These are phyloP conservation scores for Aquilaria yunnanensis DNA, from an alignment of 345 rosid genomes.

Conservation along the genomic window DNA sequence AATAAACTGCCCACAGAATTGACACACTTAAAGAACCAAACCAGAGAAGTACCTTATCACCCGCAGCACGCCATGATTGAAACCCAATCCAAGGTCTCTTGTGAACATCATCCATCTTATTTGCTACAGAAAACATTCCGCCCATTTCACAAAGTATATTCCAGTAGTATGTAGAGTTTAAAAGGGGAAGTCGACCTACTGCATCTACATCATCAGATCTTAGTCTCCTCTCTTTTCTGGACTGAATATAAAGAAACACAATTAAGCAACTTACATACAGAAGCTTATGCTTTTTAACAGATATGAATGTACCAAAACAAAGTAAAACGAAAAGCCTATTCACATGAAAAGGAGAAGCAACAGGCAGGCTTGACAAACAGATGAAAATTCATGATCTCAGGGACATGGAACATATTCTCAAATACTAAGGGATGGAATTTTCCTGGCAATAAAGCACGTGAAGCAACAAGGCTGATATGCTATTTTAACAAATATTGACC, in stretches of 20 bases:
- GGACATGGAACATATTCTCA: too few relatives aligned
- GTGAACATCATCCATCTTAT: conserved; percentile 84
- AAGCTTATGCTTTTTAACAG: neutral
- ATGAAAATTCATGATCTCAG: too few relatives aligned
- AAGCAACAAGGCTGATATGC: too few relatives aligned
- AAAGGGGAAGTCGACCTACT: conserved; percentile 62
- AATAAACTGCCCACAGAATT: conserved; percentile 6
- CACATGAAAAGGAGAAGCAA: neutral
- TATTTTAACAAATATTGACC: too few relatives aligned
- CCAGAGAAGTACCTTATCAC: conserved; percentile 74
- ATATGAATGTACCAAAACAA: too few relatives aligned
- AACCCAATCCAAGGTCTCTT: conserved; percentile 99
- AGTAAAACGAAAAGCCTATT: neutral
- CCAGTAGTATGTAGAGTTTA: conserved; percentile 58
- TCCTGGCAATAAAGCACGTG: too few relatives aligned
- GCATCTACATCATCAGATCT: conserved; percentile 98
- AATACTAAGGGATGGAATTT: too few relatives aligned
- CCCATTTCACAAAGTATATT: conserved; percentile 86
- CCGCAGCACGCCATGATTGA: conserved; percentile 97
- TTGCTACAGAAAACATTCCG: conserved; percentile 95
- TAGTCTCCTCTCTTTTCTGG: conserved; percentile 60
- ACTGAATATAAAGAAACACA: conserved; percentile 27
- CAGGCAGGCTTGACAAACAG: neutral
- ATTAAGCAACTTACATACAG: neutral
- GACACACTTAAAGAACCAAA: conserved; percentile 7